Evolutionary conservation across 345 rosid genomes (phyloP).

Genomic region (Citrus hindsii): DNA sequence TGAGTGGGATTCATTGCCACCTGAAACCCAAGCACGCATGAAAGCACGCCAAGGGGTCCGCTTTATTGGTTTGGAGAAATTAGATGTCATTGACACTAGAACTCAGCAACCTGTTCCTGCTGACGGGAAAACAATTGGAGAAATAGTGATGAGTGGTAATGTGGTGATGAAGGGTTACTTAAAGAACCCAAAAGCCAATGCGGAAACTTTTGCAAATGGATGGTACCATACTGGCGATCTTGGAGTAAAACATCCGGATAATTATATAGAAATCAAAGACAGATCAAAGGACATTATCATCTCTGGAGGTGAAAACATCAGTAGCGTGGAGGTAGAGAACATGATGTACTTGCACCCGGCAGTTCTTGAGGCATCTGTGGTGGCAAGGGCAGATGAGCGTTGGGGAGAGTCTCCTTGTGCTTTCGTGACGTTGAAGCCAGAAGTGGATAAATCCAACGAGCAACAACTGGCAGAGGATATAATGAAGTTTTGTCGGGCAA

Average conservation of each 20-base stretch:
- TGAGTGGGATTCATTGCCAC: slow-evolving; percentile 83
- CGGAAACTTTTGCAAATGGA: slow-evolving; percentile 76
- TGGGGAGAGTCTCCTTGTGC: slow-evolving; percentile 95
- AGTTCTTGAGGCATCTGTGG: slow-evolving; percentile 74
- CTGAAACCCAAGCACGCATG: slow-evolving; percentile 70
- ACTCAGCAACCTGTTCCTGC: slow-evolving; percentile 73
- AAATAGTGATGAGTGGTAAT: slow-evolving; percentile 82
- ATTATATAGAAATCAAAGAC: slow-evolving; percentile 78
- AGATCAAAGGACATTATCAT: slow-evolving; percentile 87
- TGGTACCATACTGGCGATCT: slow-evolving; percentile 91
- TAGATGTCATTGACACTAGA: slow-evolving; percentile 64
- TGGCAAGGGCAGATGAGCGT: slow-evolving; percentile 70
- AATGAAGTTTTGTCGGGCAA: slow-evolving; percentile 54
- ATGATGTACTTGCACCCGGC: slow-evolving; percentile 64
- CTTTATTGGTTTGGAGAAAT: slow-evolving; percentile 59
- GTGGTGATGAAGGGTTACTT: slow-evolving; percentile 80
- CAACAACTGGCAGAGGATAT: slow-evolving; percentile 49
- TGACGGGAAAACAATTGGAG: slow-evolving; percentile 75
- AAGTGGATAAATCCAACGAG: slow-evolving; percentile 37
- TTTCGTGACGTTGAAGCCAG: slow-evolving; percentile 65
- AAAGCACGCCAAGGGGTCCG: slow-evolving; percentile 95
- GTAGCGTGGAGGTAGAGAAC: slow-evolving; percentile 82
- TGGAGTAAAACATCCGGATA: slow-evolving; percentile 85
- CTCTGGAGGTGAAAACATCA: slow-evolving; percentile 89
- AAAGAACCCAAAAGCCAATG: slow-evolving; percentile 72